Evolutionary conservation across 805 yeast species (phyloP).

Genomic region (Zygosaccharomyces gambellarensis): DNA sequence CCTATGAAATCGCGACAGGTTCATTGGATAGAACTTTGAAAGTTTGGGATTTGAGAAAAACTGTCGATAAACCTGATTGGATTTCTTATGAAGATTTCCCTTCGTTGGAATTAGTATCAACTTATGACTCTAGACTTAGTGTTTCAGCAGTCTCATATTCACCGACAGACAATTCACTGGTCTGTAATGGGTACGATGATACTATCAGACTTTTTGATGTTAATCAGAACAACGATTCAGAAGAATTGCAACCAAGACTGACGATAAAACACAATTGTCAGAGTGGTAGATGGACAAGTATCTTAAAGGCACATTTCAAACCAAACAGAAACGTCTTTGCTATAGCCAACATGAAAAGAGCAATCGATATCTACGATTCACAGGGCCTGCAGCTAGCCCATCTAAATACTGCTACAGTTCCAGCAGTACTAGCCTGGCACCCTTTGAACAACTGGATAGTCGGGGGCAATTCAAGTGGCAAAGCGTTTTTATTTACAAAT

Average conservation of each 20-base stretch:
- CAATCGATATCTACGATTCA: constrained; percentile 74
- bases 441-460: constrained; percentile 84
- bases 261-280: constrained; percentile 86
- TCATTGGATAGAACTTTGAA: constrained; percentile 82
- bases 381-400: constrained; percentile 77
- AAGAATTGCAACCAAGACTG: constrained; percentile 52
- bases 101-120: constrained; percentile 41
- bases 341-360: constrained; percentile 90
- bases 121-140: constrained; percentile 70
- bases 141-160: constrained; percentile 81
- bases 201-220: constrained; percentile 68
- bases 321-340: constrained; percentile 67
- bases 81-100: constrained; percentile 48
- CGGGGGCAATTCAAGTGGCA: constrained; percentile 95
- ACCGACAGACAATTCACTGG: constrained; percentile 57
- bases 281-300: constrained; percentile 95
- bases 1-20: constrained; percentile 73
- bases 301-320: constrained; percentile 87
- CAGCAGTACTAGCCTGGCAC: constrained; percentile 83
- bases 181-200: constrained; percentile 92
- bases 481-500: constrained; percentile 54
- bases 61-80: constrained; percentile 45
- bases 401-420: constrained; percentile 79
- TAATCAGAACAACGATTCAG: constrained; percentile 11
- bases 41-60: constrained; percentile 78